Base-by-base conservation (phyloP, 2,329 filamentous ascomycete species). In the Dothideomycetes sp. region DNA sequence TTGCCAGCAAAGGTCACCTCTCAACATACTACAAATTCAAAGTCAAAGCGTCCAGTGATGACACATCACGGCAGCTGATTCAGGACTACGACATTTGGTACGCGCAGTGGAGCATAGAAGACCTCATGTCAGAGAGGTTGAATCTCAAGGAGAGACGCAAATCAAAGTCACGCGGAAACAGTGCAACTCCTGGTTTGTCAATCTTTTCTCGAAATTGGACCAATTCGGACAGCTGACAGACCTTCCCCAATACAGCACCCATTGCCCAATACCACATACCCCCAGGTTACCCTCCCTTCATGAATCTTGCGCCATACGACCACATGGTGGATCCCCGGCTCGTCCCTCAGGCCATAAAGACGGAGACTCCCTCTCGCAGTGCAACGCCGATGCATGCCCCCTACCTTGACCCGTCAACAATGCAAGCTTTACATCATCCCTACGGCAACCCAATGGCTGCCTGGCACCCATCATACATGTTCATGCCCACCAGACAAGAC, bases 1-100 rank as follows among this genome's bases (percentile, higher is more conserved):
- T 95, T 46, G 78, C 83, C 44, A 95, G 88, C 47, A 95, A 95
- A 58, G 82, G 83, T n/a, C 89, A 96, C 58, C 68, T 95, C 24
- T 79, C 86, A 44, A 75, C 85, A 56, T 79, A 84, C 52, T 93
- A 88, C 65, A 86, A 85, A 53, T 72, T 86, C 38, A 80, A 85
- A 52, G 75, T 94, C 48, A 76, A 75, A 42, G 75, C 80, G 40
- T 72, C 77, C 39, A 70, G 74, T 34, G 60, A 69, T n/a, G 37
- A 45, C 4, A 64, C 64, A n/a, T 77, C 81, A n/a, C 69, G 72
- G 17, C 58, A 71, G 9, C 59, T 73, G 22, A 67, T 94, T 33
- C 70, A 77, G 27, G 64, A 70, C 33, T 95, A 86, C 54, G 78
- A 93, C 41, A 63, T 66, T 27, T 95, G 89, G 89, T 93, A 88